Evolutionary conservation across 2,329 filamentous ascomycete species (phyloP).

Genomic region (Cladophialophora chaetospira): DNA sequence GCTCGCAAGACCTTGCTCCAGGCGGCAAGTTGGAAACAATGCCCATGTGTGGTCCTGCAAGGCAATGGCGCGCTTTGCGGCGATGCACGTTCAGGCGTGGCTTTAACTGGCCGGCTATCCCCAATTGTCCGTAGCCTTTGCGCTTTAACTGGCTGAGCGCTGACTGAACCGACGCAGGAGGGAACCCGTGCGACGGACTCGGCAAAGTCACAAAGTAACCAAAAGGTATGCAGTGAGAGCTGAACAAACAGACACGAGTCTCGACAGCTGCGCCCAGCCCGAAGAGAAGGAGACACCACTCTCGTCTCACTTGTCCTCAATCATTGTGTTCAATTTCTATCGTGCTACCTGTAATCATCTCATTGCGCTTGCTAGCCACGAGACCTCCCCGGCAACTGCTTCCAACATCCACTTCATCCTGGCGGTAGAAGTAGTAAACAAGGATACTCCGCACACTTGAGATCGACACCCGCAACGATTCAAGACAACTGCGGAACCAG

Average conservation of each 20-base stretch:
- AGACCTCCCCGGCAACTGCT: neutral
- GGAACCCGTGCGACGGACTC: neutral
- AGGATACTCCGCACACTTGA: neutral
- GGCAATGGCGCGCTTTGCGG: slow-evolving; percentile 9
- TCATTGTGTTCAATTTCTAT: too few species aligned
- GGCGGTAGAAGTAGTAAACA: slow-evolving; percentile 13
- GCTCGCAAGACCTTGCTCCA: neutral
- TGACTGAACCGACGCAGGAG: neutral
- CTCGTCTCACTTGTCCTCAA: slow-evolving; percentile 8
- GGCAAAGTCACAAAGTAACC: neutral
- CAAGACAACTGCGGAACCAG: neutral
- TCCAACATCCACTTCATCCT: neutral
- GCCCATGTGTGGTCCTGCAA: neutral
- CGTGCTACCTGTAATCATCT: too few species aligned
- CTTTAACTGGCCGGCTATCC: neutral
- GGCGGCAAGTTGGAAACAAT: neutral
- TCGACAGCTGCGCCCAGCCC: slow-evolving; percentile 1
- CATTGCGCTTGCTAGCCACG: too few species aligned
- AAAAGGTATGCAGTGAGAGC: slow-evolving; percentile 2
- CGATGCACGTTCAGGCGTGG: slow-evolving; percentile 9
- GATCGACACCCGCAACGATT: slow-evolving; percentile 5
- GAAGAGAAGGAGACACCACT: neutral
- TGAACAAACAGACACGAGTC: too few species aligned
- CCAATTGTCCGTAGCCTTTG: neutral
- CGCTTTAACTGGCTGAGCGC: neutral